Evolutionary conservation across 2,329 filamentous ascomycete genomes (phyloP), one percentile per base, ranked within the genome.

Genomic region (Exophiala aquamarina): DNA sequence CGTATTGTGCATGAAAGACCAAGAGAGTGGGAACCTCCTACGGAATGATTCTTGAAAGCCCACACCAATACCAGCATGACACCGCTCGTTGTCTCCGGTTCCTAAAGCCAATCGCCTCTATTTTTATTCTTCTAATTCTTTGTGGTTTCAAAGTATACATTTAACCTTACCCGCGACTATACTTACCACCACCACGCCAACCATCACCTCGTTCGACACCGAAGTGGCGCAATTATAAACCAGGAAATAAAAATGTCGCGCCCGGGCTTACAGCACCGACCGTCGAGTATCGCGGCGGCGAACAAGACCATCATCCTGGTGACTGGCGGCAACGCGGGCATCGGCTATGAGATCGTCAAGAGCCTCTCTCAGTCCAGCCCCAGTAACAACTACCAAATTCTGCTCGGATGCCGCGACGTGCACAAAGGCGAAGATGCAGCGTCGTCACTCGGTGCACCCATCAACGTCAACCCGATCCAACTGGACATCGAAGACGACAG

Each of bases 391-490:
- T 26, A 11, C 23, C 33, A 62, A 52, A 41, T 70, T 55, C 15
- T 65, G 48, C 32, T 66, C 50, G 11, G 64, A 61, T 32, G 60
- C 54, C 51, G 66, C 57, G 28, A 72, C 52, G 40, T 61, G 58
- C 4, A 68, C 50, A 3, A 70, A 61, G 8, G 70, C 64, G 48
- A 74, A 57, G 3, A 71, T 50, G 50, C 57, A 2, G 55, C 42
- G 6, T 36, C 51, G 8, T 45, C 46, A 15, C 52, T 59, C 48
- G 57, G 57, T 9, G 57, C 57, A 3, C 57, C 55, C 11, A 14
- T 44, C 28, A 59, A 59, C 41, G 57, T 59, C 39, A 59, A 59
- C 37, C 59, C 58, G 7, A 49, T 69, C n/a, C 56, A 62, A 35
- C 39, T 70, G 17, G 66, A 70, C 44, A 63, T 70, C 21, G 51